Conservation (phyloP, 371 early-diverging fungal species). For the Nematocida homosporus region DNA sequence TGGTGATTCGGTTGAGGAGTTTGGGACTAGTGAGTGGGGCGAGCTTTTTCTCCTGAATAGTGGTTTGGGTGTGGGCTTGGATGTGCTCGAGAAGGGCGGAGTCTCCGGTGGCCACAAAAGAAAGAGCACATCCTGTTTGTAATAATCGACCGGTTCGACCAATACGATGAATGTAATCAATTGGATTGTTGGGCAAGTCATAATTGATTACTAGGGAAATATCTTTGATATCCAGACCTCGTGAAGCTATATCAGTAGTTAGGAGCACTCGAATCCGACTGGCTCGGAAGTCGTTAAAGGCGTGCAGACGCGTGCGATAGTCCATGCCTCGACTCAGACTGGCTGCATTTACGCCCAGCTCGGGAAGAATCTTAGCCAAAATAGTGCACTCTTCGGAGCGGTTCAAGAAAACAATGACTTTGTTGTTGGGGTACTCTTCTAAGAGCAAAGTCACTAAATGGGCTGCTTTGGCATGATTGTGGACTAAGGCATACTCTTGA, state of each 20-base stretch:
- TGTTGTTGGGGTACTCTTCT: slow-evolving; percentile 29
- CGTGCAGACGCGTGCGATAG: slow-evolving; percentile 5
- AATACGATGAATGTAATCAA: slow-evolving; percentile 85
- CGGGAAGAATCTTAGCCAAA: slow-evolving; percentile 35
- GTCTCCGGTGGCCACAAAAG: slow-evolving; percentile 39
- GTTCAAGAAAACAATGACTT: slow-evolving; percentile 53
- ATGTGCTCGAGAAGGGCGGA: slow-evolving; percentile 25
- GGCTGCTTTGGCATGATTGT: slow-evolving; percentile 47
- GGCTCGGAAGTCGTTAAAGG: slow-evolving; percentile 22
- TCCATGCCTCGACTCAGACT: slow-evolving; percentile 33
- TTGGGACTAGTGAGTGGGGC: slow-evolving; percentile 21
- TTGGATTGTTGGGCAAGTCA: slow-evolving; percentile 82
- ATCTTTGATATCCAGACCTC: slow-evolving; percentile 88
- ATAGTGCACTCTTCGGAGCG: slow-evolving; percentile 40
- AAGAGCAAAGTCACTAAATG: slow-evolving; percentile 20
- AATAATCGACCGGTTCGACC: slow-evolving; percentile 77
- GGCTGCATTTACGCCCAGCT: slow-evolving; percentile 52
- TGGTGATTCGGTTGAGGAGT: slow-evolving; percentile 44
- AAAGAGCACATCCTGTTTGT: slow-evolving; percentile 36
- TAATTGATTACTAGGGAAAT: slow-evolving; percentile 91
- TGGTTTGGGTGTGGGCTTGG: background rate
- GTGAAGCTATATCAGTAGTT: slow-evolving; percentile 90
- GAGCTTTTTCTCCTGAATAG: slow-evolving; percentile 37
- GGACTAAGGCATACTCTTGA: slow-evolving; percentile 44
- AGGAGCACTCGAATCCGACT: slow-evolving; percentile 71